Conservation (phyloP, 192 early-diverging fungal species). For the Coemansia pectinata region DNA sequence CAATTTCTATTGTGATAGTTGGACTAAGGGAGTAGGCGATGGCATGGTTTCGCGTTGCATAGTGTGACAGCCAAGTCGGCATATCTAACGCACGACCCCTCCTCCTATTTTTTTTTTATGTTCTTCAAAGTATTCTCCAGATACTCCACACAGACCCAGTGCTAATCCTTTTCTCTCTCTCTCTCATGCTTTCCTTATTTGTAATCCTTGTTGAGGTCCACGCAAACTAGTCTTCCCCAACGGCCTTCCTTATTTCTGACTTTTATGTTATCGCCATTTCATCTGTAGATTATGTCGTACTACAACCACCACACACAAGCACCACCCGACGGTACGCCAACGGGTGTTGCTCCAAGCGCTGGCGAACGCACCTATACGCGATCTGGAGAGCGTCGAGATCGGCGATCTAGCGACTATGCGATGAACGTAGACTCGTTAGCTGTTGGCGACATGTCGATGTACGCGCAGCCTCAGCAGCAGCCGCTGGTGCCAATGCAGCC, state of each 20-base stretch:
- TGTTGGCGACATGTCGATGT: constrained; percentile 1
- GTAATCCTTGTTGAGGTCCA: neutral
- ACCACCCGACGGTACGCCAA: neutral
- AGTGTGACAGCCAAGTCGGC: neutral
- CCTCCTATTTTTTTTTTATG: neutral
- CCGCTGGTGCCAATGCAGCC: constrained; percentile 11
- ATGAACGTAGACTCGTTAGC: constrained; percentile 37
- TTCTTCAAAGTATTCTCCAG: neutral
- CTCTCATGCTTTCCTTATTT: neutral
- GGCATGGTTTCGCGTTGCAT: neutral
- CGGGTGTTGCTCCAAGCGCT: neutral
- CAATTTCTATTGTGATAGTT: neutral
- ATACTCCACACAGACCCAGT: neutral
- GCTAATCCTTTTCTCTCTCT: neutral
- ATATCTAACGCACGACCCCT: neutral
- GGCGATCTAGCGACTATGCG: constrained; percentile 33
- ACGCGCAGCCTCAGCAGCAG: constrained; percentile 6
- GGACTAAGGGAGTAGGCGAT: neutral
- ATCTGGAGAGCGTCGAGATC: constrained; percentile 20
- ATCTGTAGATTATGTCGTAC: neutral
- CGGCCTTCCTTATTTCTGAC: neutral
- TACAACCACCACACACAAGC: constrained; percentile 10
- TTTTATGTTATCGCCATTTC: neutral
- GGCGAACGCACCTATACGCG: neutral
- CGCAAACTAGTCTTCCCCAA: neutral